Percentiles rank a stretch among this genome's conserved stretches.
These are phyloP conservation scores for Dactylellina parvicollis DNA, from an alignment of 2,329 filamentous ascomycete species.

Conservation along the genomic window DNA sequence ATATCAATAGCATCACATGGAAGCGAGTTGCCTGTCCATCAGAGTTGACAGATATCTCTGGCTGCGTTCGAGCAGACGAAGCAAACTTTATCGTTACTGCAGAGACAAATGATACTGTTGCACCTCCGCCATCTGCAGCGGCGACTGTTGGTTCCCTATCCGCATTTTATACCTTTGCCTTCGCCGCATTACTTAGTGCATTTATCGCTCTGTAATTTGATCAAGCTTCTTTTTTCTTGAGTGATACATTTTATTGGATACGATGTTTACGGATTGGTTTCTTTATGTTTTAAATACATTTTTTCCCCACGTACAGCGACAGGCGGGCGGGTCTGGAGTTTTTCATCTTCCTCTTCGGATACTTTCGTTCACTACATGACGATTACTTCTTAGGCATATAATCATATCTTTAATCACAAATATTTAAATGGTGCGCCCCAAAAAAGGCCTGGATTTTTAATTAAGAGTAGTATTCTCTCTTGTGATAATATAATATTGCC, in stretches of 20 bases:
- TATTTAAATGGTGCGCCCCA: too few species aligned
- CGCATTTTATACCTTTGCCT: slow-evolving; percentile 23
- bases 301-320: neutral
- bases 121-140: slow-evolving; percentile 31
- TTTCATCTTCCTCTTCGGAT: slow-evolving; percentile 1
- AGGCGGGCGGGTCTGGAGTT: slow-evolving; percentile 17
- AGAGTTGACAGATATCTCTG: slow-evolving; percentile 35
- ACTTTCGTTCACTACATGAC: slow-evolving; percentile 24
- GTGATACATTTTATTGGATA: neutral
- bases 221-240: neutral
- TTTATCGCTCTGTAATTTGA: slow-evolving; percentile 21
- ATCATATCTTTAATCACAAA: too few species aligned
- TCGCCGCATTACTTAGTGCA: slow-evolving; percentile 16
- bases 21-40: slow-evolving; percentile 35
- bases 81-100: slow-evolving; percentile 26
- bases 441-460: too few species aligned
- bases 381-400: neutral
- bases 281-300: neutral
- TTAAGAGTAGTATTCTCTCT: too few species aligned
- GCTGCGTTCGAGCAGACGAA: slow-evolving; percentile 36
- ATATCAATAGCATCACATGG: slow-evolving; percentile 35
- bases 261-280: slow-evolving; percentile 16
- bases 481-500: too few species aligned
- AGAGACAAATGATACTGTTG: slow-evolving; percentile 26
- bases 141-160: slow-evolving; percentile 23